Evolutionary conservation across 495 filamentous ascomycete species (phyloP), one percentile per base, ranked within the genome.

Genomic region (Penicillium waksmanii): DNA sequence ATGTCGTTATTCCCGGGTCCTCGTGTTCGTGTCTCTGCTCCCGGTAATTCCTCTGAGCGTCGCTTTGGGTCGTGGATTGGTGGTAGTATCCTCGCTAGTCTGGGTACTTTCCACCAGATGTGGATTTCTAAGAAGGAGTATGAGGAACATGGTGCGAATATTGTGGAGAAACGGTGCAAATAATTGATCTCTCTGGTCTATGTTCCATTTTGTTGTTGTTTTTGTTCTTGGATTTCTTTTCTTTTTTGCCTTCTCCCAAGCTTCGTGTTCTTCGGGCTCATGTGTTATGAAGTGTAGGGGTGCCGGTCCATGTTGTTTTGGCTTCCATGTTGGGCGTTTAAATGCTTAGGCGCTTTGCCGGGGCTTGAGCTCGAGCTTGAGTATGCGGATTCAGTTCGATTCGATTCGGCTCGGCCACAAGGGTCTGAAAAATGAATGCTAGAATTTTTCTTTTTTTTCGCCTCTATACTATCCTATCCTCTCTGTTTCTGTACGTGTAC

Each of bases 71-170:
- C 88, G 31, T 99, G 96, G 96, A 89, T 99, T 61, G 95, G 95
- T 23, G 95, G 95, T 13, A 97, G 93, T 78, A 97, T 99, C 63
- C 77, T 98, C 66, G 94, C 89, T 3, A 97, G 93, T 76, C 73
- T 99, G 79, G 96, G 96, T 9, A 96, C 92, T n/a, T 99, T 99
- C 74, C 95, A 99, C 79, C 94, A 97, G 74, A 90, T 98, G 90
- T 99, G 95, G 95, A 93, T 99, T 61, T 92, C 87, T 19, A 84
- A 83, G 77, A 86, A 87, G 65, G 83, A 84, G 57, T 85, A 83
- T 57, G 84, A 86, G 5, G 82, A 86, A 58, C 78, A 84, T 64
- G 84, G 83, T 2, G 71, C 80, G 35, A 77, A 79, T 57, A 85
- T 87, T 65, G 79, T 85, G n/a, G 81, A 85, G 69, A 85, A 86